These are phyloP conservation scores for Middelhovenomyces tepae DNA, from an alignment of 805 yeast genomes.

Conservation along the genomic window DNA sequence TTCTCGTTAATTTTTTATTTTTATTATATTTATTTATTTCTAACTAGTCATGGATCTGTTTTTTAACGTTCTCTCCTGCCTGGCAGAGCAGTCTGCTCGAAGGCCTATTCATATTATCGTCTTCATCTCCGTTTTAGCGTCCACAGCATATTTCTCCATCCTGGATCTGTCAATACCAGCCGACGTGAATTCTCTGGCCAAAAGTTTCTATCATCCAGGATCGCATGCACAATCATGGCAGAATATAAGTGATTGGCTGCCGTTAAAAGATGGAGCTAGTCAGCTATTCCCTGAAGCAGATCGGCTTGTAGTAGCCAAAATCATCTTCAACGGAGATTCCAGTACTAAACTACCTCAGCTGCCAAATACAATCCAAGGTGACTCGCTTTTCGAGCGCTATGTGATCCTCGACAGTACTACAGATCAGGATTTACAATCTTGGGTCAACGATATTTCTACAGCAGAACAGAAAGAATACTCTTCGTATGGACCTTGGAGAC, in stretches of 20 bases:
- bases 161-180: slow-evolving; percentile 33
- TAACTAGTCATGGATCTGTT: too few species aligned
- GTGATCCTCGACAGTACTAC: slow-evolving; percentile 18
- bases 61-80: too few species aligned
- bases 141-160: slow-evolving; percentile 66
- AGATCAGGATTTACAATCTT: slow-evolving; percentile 21
- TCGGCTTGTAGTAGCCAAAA: slow-evolving; percentile 15
- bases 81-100: too few species aligned
- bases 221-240: slow-evolving; percentile 4
- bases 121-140: slow-evolving; percentile 60
- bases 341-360: slow-evolving; percentile 14
- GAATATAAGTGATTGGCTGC: slow-evolving; percentile 6
- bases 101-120: slow-evolving; percentile 84
- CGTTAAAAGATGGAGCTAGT: slow-evolving; percentile 6
- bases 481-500: slow-evolving; percentile 14
- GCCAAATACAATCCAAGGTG: slow-evolving; percentile 12
- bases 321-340: slow-evolving; percentile 17
- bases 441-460: slow-evolving; percentile 18
- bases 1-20: too few species aligned
- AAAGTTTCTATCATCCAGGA: slow-evolving; percentile 17
- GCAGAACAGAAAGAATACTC: not conserved
- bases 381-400: slow-evolving; percentile 12
- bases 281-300: slow-evolving; percentile 12
- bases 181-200: slow-evolving; percentile 10
- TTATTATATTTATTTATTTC: too few species aligned